Evolutionary conservation across 148 eudicot species (phyloP).

Genomic region (Spergularia bocconei): DNA sequence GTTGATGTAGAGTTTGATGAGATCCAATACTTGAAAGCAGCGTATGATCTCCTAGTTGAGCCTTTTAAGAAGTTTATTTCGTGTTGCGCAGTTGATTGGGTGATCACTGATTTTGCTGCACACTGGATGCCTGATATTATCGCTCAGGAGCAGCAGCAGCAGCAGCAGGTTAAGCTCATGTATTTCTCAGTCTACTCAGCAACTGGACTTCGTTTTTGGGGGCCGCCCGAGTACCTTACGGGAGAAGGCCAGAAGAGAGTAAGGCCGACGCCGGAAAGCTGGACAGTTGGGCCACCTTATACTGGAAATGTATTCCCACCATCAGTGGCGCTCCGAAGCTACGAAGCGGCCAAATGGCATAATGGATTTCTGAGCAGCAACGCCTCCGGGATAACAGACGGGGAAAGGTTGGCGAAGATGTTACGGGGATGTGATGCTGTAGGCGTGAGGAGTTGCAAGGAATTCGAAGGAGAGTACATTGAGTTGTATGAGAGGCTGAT

Average conservation of each 20-base stretch:
- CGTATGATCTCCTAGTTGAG: slow-evolving; percentile 32
- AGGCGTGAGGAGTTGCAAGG: slow-evolving; percentile 26
- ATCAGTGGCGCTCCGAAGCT: slow-evolving; percentile 11
- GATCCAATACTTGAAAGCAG: slow-evolving; percentile 33
- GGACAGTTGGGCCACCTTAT: slow-evolving; percentile 14
- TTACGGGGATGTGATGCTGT: slow-evolving; percentile 25
- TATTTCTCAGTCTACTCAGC: slow-evolving; percentile 33
- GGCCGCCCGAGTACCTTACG: slow-evolving; percentile 24
- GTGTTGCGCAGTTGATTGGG: slow-evolving; percentile 25
- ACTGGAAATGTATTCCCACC: slow-evolving; percentile 26
- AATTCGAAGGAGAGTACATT: slow-evolving; percentile 40
- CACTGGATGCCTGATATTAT: slow-evolving; percentile 19
- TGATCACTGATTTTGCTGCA: slow-evolving; percentile 35
- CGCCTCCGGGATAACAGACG: slow-evolving; percentile 30
- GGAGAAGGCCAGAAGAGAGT: slow-evolving; percentile 13
- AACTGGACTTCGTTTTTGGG: slow-evolving; percentile 19
- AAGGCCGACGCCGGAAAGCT: slow-evolving; percentile 16
- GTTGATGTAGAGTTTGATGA: slow-evolving; percentile 33
- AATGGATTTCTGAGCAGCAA: slow-evolving; percentile 12
- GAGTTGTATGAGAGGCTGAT: slow-evolving; percentile 20
- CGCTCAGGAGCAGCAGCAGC: no score
- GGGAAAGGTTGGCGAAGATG: slow-evolving; percentile 28
- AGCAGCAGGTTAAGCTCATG: slow-evolving; percentile 20
- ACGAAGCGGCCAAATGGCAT: slow-evolving; percentile 11
- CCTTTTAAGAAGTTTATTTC: slow-evolving; percentile 24